Base-by-base conservation (phyloP, 768 basidiomycete genomes). In the Mrakia gelida region DNA sequence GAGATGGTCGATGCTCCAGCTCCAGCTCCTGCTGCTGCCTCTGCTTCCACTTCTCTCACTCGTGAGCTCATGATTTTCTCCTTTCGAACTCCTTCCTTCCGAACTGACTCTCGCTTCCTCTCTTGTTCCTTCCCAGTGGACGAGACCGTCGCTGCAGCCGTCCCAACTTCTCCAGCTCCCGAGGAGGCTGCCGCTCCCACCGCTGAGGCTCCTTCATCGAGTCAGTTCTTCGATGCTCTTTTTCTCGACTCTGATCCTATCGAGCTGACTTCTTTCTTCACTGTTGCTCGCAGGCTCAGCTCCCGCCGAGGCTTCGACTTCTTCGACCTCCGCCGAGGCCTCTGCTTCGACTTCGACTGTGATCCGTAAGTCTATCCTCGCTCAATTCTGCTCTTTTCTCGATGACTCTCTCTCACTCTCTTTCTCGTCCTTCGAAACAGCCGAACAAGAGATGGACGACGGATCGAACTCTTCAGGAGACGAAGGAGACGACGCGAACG, bases 401-500 rank as follows among this genome's bases (percentile, higher is more conserved):
- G 32, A 34, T 3, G 23, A 18, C 11, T n/a, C n/a, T 62, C 21
- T 2, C 73, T 73, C 56, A 61, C 73, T 23, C 49, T 76, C 49
- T 2, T 28, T 5, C 52, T 38, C 34, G 16, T 30, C 18, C 54
- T 72, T 82, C 18, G 79, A 73, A 15, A 26, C 59, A 73, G 77
- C 70, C 77, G 52, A 49, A 78, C 38, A 71, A 34, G 61, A 28
- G 34, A 68, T 61, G 43, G 77, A 71, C 49, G 81, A 78, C 30
- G 71, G 71, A 45, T 77, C 54, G 41, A 54, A 23, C 30, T 56
- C 71, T 21, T 78, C 78, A 43, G 23, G 81, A 16, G 82, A 80
- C 28, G 78, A 84, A n/a, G 81, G 77, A 79, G 32, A 79, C 81
- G 15, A 82, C 82, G 49, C 49, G 79, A 79, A 80, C 43, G 77